Percentiles rank a stretch among this genome's conserved stretches.
Evolutionary conservation across 83 land plant genomes (phyloP).

Genomic region (Isoetes engelmannii): DNA sequence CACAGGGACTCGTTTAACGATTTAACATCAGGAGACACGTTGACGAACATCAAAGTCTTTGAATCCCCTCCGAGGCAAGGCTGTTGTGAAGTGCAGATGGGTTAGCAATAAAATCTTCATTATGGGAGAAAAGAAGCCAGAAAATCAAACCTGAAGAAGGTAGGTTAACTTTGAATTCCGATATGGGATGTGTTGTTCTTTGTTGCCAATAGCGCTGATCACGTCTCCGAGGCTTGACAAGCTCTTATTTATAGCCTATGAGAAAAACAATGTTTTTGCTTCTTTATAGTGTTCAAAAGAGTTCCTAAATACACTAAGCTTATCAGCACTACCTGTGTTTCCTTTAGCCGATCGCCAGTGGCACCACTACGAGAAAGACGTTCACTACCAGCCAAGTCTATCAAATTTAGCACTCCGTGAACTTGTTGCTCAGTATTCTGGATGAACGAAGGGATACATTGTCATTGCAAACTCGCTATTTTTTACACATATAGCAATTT

Average conservation of each 20-base stretch:
- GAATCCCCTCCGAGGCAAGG: constrained; percentile 18
- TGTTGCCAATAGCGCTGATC: constrained; percentile 72
- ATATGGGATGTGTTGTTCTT: constrained; percentile 74
- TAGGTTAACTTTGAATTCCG: constrained; percentile 90
- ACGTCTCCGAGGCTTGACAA: constrained; percentile 79
- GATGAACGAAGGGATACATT: background rate
- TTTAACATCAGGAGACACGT: constrained; percentile 15
- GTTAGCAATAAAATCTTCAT: too few relatives aligned
- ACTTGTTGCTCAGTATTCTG: constrained; percentile 84
- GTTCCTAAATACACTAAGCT: background rate
- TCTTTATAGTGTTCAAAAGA: background rate
- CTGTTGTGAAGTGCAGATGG: background rate
- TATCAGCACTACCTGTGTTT: constrained; percentile 54
- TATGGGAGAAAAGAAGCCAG: background rate
- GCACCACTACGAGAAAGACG: constrained; percentile 80
- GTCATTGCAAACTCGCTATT: background rate
- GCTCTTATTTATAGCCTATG: constrained; percentile 87
- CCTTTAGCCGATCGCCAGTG: constrained; percentile 81
- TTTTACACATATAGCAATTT: constrained; percentile 5
- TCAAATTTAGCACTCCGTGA: constrained; percentile 79
- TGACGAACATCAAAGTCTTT: constrained; percentile 16
- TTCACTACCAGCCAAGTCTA: constrained; percentile 94
- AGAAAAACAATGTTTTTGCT: background rate
- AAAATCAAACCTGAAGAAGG: constrained; percentile 65
- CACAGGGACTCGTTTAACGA: constrained; percentile 13